Percentiles rank a stretch among this genome's conserved stretches.
phyloP scores from a whole-genome alignment of 345 rosid genomes.

The Cardiospermum halicacabum region DNA sequence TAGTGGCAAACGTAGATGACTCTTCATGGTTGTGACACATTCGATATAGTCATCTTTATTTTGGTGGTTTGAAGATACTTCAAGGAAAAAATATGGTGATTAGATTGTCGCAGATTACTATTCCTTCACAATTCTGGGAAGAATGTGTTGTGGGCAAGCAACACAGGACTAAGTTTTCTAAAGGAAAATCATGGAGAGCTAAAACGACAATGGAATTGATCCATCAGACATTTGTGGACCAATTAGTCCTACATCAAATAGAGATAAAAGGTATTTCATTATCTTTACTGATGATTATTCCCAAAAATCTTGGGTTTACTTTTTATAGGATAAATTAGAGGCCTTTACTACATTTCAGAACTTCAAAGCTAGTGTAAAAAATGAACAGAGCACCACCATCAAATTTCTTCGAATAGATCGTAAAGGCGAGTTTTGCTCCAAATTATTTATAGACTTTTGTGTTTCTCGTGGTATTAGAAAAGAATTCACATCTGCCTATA shows the following conservation, averaged over 20 bases:
- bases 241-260: too few relatives aligned
- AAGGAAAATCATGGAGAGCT: neutral
- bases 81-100: neutral
- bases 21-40: neutral
- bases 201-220: neutral
- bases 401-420: neutral
- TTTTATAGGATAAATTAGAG: too few relatives aligned
- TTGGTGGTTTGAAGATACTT: neutral
- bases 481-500: too few relatives aligned
- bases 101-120: neutral
- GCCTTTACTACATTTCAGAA: neutral
- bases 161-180: neutral
- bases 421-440: neutral
- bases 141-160: neutral
- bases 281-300: too few relatives aligned
- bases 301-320: too few relatives aligned
- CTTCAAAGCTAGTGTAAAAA: neutral
- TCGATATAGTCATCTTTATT: neutral
- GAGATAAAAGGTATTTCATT: too few relatives aligned
- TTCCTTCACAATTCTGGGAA: neutral
- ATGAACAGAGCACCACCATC: neutral
- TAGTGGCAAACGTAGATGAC: neutral
- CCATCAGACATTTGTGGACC: too few relatives aligned
- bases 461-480: neutral
- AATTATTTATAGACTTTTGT: neutral